Evolutionary conservation across 1,284 basidiomycete species (phyloP), one percentile per base, ranked within the genome.

Genomic region (Violaceomyces palustris): DNA sequence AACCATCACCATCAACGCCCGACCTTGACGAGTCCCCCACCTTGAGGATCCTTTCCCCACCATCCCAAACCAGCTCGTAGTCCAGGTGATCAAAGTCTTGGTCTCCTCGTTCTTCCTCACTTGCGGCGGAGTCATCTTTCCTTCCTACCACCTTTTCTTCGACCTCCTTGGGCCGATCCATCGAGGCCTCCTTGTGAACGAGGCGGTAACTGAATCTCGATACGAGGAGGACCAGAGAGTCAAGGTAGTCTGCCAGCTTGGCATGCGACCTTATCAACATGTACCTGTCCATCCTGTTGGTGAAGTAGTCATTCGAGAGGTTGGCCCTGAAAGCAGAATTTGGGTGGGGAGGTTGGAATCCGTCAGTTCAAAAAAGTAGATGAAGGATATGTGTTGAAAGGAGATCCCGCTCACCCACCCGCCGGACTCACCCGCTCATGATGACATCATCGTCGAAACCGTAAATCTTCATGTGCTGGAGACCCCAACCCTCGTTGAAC

Each of bases 401-500:
- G n/a, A n/a, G n/a, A n/a, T n/a, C n/a, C n/a, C n/a, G n/a, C n/a
- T n/a, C n/a, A n/a, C 31, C 18, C 18, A 77, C 86, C 76, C n/a
- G n/a, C n/a, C n/a, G n/a, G 69, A 92, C 91, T n/a, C n/a, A n/a
- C n/a, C 93, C 94, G 65, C 83, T 89, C 55, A 98, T 84, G 71
- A 98, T 82, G 28, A 98, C 80, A 45, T 90, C 83, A 69, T 96
- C 84, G 69, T 99, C 94, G 1, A 82, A 85, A 14, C 88, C 88
- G 68, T 99, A 99, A 48, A 93, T 82, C 75, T 98, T 98, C 18
- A 91, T 86, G 73, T 98, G 94, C 87, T 93, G 96, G 3, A 93
- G 87, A 0, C 94, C 93, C 86, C 89, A 97, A 0, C 92, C 94
- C 76, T 99, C 94, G 67, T 97, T 92, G 75, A 91, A 94, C 33